Evolutionary conservation across 345 rosid species (phyloP).

Genomic region (Streptanthus diversifolius): DNA sequence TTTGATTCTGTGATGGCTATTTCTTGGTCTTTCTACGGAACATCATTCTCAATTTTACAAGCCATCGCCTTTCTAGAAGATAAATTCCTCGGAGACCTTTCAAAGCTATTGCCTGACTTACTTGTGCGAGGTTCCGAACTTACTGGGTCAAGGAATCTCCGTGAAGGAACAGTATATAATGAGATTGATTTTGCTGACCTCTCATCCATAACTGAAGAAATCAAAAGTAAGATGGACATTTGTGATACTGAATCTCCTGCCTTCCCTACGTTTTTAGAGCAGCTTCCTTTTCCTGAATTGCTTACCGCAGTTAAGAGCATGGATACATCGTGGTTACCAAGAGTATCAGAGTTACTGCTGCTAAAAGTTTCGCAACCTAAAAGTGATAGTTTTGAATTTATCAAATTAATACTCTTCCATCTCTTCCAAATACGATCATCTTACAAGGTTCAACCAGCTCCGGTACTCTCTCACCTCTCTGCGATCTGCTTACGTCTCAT

Average conservation of each 20-base stretch:
- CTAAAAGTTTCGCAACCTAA: conserved; percentile 47
- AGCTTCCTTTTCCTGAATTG: conserved; percentile 62
- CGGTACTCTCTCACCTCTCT: conserved; percentile 47
- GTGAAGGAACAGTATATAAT: conserved; percentile 38
- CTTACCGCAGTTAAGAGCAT: conserved; percentile 46
- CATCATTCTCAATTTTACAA: conserved; percentile 48
- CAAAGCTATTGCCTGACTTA: conserved; percentile 56
- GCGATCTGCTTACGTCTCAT: conserved; percentile 58
- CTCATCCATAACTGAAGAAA: conserved; percentile 39
- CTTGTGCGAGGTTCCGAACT: conserved; percentile 51
- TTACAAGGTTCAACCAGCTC: conserved; percentile 39
- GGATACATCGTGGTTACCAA: conserved; percentile 35
- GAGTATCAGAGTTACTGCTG: conserved; percentile 54
- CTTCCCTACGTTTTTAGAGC: conserved; percentile 57
- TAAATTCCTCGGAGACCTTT: conserved; percentile 48
- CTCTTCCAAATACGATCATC: conserved; percentile 52
- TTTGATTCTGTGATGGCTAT: conserved; percentile 54
- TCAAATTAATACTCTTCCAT: conserved; percentile 69
- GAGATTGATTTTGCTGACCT: conserved; percentile 13
- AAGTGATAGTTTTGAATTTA: conserved; percentile 41
- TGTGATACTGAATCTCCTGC: conserved; percentile 45
- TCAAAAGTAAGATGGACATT: conserved; percentile 29
- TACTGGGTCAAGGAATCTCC: conserved; percentile 33
- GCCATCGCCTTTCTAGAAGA: conserved; percentile 50
- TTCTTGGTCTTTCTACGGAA: conserved; percentile 46